Base-by-base conservation (phyloP, 306 rosid species). In the Medicago ruthenica region DNA sequence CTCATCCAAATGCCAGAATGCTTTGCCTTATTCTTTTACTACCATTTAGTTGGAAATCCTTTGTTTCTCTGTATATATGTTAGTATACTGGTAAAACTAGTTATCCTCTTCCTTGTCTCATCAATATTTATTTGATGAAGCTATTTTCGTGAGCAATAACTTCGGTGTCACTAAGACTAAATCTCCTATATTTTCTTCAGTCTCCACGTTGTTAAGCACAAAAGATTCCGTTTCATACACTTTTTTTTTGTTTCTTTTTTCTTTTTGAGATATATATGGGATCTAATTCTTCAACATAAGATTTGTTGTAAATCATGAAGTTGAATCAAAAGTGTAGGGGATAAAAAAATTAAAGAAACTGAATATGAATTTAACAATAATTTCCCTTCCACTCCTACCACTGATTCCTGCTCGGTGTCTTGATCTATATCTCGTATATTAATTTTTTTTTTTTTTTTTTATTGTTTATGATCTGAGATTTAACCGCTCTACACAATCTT, bases 401-500 rank as follows among this genome's bases (percentile, higher is more conserved):
- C 39, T 20, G 1, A 22, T 22, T 41, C 66, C 20, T 40, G 57
- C 68, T 64, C 39, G 11, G 31, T 73, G 57, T 68, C 69, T 77
- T 60, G 62, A 57, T 40, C 47, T 77, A 27, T 60, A 5, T 27
- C 14, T 64, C 42, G 10, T 71, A 42, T 34, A 4, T 34, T 34
- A 34, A 7, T 34, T 34, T 3, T 24, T 24, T 24, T 24, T 1
- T 24, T 31, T 66, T 57, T 54, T 61, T 50, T 58, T 47, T 21
- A 27, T 66, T 76, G 53, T 61, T 74, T 74, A 51, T 64, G 65
- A 59, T 76, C 44, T 74, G 63, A 74, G 24, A 73, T 76, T 80
- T 55, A 67, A 79, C 44, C 22, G 67, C 37, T 74, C 45, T 66
- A 51, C 41, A 40, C 76, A 68, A 79, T 84, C 80, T 74, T 78